Evolutionary conservation across 1,284 basidiomycete genomes (phyloP).

Genomic region (Calocybe gambosa): DNA sequence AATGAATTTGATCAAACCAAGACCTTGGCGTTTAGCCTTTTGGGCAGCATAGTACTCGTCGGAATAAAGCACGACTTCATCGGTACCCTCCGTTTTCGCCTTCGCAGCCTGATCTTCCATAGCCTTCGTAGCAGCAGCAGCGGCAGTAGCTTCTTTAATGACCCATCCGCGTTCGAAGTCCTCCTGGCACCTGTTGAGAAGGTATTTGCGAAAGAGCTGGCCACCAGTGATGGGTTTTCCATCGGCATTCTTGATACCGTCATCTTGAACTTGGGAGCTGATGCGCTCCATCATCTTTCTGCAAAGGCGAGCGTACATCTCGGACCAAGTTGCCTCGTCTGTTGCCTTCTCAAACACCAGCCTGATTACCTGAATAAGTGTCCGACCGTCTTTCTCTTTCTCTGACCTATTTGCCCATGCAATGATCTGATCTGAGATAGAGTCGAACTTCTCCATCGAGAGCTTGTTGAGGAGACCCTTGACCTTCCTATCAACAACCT

Average conservation of each 20-base stretch:
- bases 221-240: slow-evolving; percentile 87
- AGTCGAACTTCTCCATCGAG: slow-evolving; percentile 95
- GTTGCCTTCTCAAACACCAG: slow-evolving; percentile 97
- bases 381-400: slow-evolving; percentile 89
- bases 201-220: slow-evolving; percentile 91
- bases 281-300: slow-evolving; percentile 92
- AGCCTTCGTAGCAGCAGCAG: slow-evolving; percentile 52
- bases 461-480: slow-evolving; percentile 93
- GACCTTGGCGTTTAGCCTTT: slow-evolving; percentile 95
- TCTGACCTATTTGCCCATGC: slow-evolving; percentile 92
- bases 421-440: slow-evolving; percentile 90
- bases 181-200: slow-evolving; percentile 89
- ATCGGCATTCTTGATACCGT: slow-evolving; percentile 69
- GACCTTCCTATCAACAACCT: slow-evolving; percentile 90
- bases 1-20: slow-evolving; percentile 96
- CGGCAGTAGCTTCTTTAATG: slow-evolving; percentile 63
- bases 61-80: slow-evolving; percentile 71
- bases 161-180: slow-evolving; percentile 91
- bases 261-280: slow-evolving; percentile 82
- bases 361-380: slow-evolving; percentile 91
- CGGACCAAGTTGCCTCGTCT: slow-evolving; percentile 91
- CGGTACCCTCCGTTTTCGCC: slow-evolving; percentile 32
- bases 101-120: slow-evolving; percentile 53
- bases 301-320: slow-evolving; percentile 95
- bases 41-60: slow-evolving; percentile 97